Evolutionary conservation across 1,139 yeast genomes (phyloP).

Genomic region (Hemisphaericaspora xylanilytica): DNA sequence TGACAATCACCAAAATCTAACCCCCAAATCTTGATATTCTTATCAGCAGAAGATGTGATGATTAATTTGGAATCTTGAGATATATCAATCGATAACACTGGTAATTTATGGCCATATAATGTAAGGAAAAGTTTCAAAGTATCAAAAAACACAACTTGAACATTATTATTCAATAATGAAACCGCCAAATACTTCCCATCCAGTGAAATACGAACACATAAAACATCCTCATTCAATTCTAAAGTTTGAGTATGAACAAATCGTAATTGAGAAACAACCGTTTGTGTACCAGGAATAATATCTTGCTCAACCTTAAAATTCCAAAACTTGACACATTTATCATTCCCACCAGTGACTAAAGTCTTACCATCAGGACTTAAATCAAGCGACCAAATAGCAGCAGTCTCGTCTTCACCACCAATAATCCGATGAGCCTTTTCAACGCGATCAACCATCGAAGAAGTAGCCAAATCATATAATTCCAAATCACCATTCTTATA

Average conservation of each 20-base stretch:
- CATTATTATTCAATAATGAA: slow-evolving; percentile 86
- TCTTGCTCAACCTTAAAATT: slow-evolving; percentile 68
- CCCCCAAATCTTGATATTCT: slow-evolving; percentile 97
- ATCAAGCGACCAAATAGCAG: slow-evolving; percentile 91
- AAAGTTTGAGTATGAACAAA: slow-evolving; percentile 75
- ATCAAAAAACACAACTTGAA: slow-evolving; percentile 87
- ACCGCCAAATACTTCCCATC: slow-evolving; percentile 77
- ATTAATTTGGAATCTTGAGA: slow-evolving; percentile 83
- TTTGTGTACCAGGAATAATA: slow-evolving; percentile 64
- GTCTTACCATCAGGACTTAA: slow-evolving; percentile 82
- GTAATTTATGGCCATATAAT: slow-evolving; percentile 92
- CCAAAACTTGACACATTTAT: slow-evolving; percentile 89
- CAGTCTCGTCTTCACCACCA: slow-evolving; percentile 41
- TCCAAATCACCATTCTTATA: slow-evolving; percentile 85
- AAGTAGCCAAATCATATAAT: slow-evolving; percentile 81
- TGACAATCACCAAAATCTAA: slow-evolving; percentile 98
- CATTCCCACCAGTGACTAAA: slow-evolving; percentile 91
- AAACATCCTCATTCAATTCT: slow-evolving; percentile 81
- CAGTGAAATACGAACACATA: slow-evolving; percentile 80
- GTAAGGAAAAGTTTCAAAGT: slow-evolving; percentile 83
- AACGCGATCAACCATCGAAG: slow-evolving; percentile 69
- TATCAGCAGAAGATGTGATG: slow-evolving; percentile 93
- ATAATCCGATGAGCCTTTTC: slow-evolving; percentile 61
- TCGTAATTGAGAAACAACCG: slow-evolving; percentile 52
- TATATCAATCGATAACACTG: slow-evolving; percentile 87